Conservation (phyloP, 1,139 yeast species). For the Suhomyces anneliseae region DNA sequence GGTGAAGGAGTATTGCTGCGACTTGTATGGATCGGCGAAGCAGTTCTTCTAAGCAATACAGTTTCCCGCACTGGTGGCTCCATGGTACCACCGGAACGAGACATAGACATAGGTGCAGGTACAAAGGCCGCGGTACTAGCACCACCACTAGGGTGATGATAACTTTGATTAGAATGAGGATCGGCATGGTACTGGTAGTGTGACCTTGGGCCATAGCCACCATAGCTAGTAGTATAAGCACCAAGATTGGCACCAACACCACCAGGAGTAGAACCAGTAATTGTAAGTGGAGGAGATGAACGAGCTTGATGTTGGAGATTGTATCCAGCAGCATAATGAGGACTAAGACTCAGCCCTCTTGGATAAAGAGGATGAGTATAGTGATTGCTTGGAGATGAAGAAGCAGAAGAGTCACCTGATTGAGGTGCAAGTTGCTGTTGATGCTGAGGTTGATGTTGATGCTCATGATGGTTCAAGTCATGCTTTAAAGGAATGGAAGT, state of each 20-base stretch:
- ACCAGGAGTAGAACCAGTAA: not conserved
- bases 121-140: not conserved
- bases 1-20: constrained; percentile 4
- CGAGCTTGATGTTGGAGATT: no score
- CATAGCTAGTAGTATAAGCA: not conserved
- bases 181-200: constrained; percentile 10
- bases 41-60: constrained; percentile 1
- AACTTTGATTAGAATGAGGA: not conserved
- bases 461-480: constrained; percentile 16
- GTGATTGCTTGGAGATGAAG: constrained; percentile 7
- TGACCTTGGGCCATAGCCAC: not conserved
- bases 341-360: constrained; percentile 1
- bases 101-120: not conserved
- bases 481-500: constrained; percentile 38
- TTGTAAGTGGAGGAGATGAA: no score
- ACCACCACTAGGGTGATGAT: not conserved
- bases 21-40: constrained; percentile 1
- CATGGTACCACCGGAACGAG: not conserved
- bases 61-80: not conserved
- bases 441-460: not conserved
- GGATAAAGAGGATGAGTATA: constrained; percentile 6
- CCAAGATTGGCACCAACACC: not conserved
- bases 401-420: constrained; percentile 3
- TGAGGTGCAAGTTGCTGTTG: constrained; percentile 3
- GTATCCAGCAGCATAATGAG: not conserved